These are phyloP conservation scores for Penicillium diatomitis DNA, from an alignment of 495 filamentous ascomycete species.

Conservation along the genomic window DNA sequence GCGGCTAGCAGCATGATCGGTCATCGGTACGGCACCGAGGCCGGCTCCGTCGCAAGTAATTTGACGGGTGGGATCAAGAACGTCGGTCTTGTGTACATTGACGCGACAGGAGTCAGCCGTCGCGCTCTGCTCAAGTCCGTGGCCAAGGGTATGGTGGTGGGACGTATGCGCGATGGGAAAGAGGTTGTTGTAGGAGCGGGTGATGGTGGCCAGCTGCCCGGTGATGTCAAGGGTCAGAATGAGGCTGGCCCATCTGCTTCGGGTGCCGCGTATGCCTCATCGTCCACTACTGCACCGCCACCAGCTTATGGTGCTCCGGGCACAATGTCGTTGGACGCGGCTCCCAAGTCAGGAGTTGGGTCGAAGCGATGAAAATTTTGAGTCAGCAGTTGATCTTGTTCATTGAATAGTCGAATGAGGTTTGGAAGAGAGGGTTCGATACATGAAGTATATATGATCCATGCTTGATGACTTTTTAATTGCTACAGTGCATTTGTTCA, in stretches of 20 bases:
- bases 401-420: not conserved
- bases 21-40: slow-evolving; percentile 79
- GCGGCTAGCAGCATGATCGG: slow-evolving; percentile 74
- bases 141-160: slow-evolving; percentile 97
- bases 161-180: slow-evolving; percentile 73
- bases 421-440: not conserved
- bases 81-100: slow-evolving; percentile 95
- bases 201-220: slow-evolving; percentile 52
- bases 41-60: slow-evolving; percentile 59
- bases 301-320: slow-evolving; percentile 35
- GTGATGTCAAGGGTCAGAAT: slow-evolving; percentile 2
- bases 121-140: slow-evolving; percentile 84
- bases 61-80: slow-evolving; percentile 86
- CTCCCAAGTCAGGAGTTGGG: slow-evolving; percentile 25
- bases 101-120: slow-evolving; percentile 83
- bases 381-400: not conserved
- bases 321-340: slow-evolving; percentile 25
- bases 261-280: slow-evolving; percentile 15
- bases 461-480: too few relatives aligned
- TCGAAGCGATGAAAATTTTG: slow-evolving; percentile 20
- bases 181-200: slow-evolving; percentile 77
- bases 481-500: too few relatives aligned
- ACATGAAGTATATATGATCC: too few relatives aligned
- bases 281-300: slow-evolving; percentile 29
- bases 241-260: slow-evolving; percentile 11